phyloP scores from a whole-genome alignment of 2,329 filamentous ascomycete species.

The Colletotrichum sidae region DNA sequence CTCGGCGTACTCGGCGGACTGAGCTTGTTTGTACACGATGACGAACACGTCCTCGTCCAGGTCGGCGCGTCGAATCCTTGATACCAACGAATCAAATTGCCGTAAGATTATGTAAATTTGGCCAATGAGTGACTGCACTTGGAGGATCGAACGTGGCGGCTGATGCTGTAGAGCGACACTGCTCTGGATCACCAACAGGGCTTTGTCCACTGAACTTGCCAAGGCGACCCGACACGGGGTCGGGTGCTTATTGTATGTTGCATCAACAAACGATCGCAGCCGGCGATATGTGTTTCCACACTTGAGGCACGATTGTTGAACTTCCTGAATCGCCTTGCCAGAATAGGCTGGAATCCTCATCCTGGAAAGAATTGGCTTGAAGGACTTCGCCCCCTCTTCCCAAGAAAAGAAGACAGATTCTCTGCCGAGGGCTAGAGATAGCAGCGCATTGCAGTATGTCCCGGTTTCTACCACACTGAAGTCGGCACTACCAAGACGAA shows the following conservation, averaged over 20 bases:
- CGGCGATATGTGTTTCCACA: slow-evolving; percentile 61
- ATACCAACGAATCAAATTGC: slow-evolving; percentile 64
- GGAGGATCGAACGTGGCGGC: slow-evolving; percentile 60
- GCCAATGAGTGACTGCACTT: slow-evolving; percentile 62
- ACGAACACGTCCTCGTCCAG: slow-evolving; percentile 73
- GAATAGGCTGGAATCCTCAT: slow-evolving; percentile 70
- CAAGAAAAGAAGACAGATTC: slow-evolving; percentile 78
- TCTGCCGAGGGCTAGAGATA: slow-evolving; percentile 76
- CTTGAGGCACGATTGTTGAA: slow-evolving; percentile 60
- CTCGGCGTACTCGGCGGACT: slow-evolving; percentile 72
- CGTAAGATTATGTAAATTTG: slow-evolving; percentile 61
- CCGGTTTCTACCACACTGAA: slow-evolving; percentile 59
- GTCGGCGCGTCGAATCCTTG: slow-evolving; percentile 55
- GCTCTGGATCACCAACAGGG: slow-evolving; percentile 62
- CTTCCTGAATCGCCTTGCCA: slow-evolving; percentile 56
- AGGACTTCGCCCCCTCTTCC: slow-evolving; percentile 62
- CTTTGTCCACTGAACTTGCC: slow-evolving; percentile 59
- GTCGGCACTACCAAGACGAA: slow-evolving; percentile 51
- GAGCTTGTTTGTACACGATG: slow-evolving; percentile 70
- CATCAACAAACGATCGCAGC: slow-evolving; percentile 59
- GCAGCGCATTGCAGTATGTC: slow-evolving; percentile 67
- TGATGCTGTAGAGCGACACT: slow-evolving; percentile 58
- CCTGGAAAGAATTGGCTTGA: slow-evolving; percentile 59
- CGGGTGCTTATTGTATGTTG: slow-evolving; percentile 56
- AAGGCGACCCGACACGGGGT: slow-evolving; percentile 64